Base-by-base conservation (phyloP, 164 flowering plant species). In the Aristolochia californica region DNA sequence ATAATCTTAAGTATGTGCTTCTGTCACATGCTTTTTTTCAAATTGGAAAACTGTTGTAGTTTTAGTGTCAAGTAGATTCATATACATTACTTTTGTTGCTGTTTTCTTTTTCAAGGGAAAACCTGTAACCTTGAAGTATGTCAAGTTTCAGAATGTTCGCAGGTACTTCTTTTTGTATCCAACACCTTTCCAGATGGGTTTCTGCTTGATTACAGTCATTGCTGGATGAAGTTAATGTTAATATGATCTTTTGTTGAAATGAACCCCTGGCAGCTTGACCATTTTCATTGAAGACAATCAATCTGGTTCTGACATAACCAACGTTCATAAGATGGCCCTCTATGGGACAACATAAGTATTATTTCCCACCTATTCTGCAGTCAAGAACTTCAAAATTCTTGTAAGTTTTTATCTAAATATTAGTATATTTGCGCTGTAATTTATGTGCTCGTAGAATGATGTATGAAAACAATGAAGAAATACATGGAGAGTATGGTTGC, bases 211-310 rank as follows among this genome's bases (percentile, higher is more conserved):
- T 8, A 8, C 40, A 2, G 7, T 34, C 40, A 25, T 43, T n/a
- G 56, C 26, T n/a, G 43, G 17, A 16, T 15, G 50, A 43, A 11
- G 58, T 34, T 0, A 25, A 28, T 23, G n/a, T 67, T 34, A 27
- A 38, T n/a, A n/a, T n/a, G n/a, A n/a, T n/a, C n/a, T 4, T 27
- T 24, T 5, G 16, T 27, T 45, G 53, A 55, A 20, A 7, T 49
- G 56, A 23, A 60, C 55, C 24, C 68, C 59, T 55, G 34, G 55
- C 87, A 91, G 98, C 77, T 78, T 91, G 76, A 88, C 97, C 62
- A 82, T 93, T 38, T 93, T 93, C 61, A 84, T 93, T 54, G 98
- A 93, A 76, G 97, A 89, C 62, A 93, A 93, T 68, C 98, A 93
- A 57, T 69, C 81, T 5, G 90, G 74, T 51, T 63, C 81, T n/a